Evolutionary conservation across 2,329 filamentous ascomycete species (phyloP).

Genomic region (Aspergillus texensis): DNA sequence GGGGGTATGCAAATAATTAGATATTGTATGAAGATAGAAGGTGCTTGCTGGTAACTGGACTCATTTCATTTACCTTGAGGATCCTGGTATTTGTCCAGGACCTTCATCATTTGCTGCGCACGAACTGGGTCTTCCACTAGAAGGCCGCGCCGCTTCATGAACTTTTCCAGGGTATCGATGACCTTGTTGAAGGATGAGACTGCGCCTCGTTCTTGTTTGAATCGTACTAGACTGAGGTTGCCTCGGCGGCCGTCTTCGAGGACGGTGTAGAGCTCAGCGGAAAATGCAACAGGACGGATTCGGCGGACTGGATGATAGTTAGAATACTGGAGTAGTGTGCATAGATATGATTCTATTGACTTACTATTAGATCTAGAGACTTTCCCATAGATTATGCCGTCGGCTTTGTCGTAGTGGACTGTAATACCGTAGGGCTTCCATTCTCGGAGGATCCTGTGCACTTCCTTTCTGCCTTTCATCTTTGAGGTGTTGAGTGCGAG

Average conservation of each 20-base stretch:
- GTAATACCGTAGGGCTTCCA: slow-evolving; percentile 85
- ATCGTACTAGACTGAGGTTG: slow-evolving; percentile 77
- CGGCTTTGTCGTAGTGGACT: slow-evolving; percentile 75
- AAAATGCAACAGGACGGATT: slow-evolving; percentile 86
- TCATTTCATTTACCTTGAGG: slow-evolving; percentile 5
- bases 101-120: slow-evolving; percentile 66
- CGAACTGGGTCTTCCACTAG: slow-evolving; percentile 70
- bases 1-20: background rate
- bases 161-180: slow-evolving; percentile 71
- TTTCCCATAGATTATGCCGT: slow-evolving; percentile 77
- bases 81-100: slow-evolving; percentile 34
- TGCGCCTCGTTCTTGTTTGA: slow-evolving; percentile 89
- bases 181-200: slow-evolving; percentile 86
- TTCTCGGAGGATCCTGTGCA: slow-evolving; percentile 72
- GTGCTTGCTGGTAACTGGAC: background rate
- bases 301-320: slow-evolving; percentile 62
- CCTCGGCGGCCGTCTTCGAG: slow-evolving; percentile 80
- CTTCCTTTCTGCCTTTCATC: slow-evolving; percentile 73
- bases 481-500: slow-evolving; percentile 76
- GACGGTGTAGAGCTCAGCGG: slow-evolving; percentile 83
- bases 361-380: slow-evolving; percentile 78
- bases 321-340: slow-evolving; percentile 10
- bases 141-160: slow-evolving; percentile 66
- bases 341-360: slow-evolving; percentile 36
- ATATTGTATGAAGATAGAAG: background rate